Evolutionary conservation across 768 basidiomycete genomes (phyloP).

Genomic region (Suillus occidentalis): DNA sequence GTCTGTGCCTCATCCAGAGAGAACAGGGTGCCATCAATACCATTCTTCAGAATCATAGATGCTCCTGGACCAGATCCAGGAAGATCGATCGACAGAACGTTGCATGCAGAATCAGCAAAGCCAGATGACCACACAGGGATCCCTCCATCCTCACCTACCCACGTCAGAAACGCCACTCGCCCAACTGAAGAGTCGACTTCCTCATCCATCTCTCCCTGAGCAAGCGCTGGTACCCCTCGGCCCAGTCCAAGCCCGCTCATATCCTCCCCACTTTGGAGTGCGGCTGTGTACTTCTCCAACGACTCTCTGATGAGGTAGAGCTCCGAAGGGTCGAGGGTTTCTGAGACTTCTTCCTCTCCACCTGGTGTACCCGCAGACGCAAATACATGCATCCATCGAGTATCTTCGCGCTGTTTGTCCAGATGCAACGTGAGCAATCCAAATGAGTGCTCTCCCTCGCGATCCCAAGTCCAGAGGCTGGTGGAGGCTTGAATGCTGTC

Average conservation of each 20-base stretch:
- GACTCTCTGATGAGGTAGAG: conserved; percentile 76
- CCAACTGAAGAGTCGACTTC: conserved; percentile 82
- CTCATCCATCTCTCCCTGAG: conserved; percentile 88
- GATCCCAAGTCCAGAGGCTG: conserved; percentile 95
- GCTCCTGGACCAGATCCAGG: conserved; percentile 46
- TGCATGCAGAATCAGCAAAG: conserved; percentile 38
- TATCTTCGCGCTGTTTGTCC: conserved; percentile 81
- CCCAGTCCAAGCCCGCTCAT: conserved; percentile 64
- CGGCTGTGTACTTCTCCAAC: conserved; percentile 82
- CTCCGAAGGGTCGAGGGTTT: conserved; percentile 86
- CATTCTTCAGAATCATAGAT: conserved; percentile 64
- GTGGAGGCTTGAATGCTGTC: conserved; percentile 70
- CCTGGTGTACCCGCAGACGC: conserved; percentile 42
- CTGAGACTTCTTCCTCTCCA: conserved; percentile 71
- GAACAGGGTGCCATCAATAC: conserved; percentile 72
- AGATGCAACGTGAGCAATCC: conserved; percentile 81
- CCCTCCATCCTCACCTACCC: conserved; percentile 56
- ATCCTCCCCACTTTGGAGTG: conserved; percentile 58
- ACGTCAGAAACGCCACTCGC: conserved; percentile 60
- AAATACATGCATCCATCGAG: conserved; percentile 88
- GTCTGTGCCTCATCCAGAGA: conserved; percentile 37
- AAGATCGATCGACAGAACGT: conserved; percentile 68
- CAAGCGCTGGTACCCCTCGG: conserved; percentile 72
- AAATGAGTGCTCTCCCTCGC: conserved; percentile 63
- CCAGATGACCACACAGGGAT: conserved; percentile 43